Evolutionary conservation across 345 rosid genomes (phyloP).

Genomic region (Brassica nigra): DNA sequence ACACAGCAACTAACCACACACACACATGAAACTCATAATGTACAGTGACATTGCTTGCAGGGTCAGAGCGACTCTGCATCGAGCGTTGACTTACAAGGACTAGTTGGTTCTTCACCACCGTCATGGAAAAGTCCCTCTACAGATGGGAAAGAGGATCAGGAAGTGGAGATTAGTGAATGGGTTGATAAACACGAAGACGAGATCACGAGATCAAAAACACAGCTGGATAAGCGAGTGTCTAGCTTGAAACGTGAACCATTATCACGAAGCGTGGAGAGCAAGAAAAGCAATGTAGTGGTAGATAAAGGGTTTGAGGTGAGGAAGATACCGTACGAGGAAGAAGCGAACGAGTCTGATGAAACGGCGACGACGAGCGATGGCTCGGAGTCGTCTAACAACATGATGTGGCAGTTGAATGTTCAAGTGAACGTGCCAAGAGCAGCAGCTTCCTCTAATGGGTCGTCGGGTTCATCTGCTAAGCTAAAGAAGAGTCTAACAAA

Average conservation of each 20-base stretch:
- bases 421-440: conserved; percentile 62
- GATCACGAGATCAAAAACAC: conserved; percentile 37
- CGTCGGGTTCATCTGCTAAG: conserved; percentile 44
- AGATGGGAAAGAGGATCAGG: conserved; percentile 52
- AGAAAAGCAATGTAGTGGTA: conserved; percentile 34
- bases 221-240: conserved; percentile 23
- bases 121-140: conserved; percentile 47
- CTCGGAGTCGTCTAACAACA: conserved; percentile 67
- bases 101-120: conserved; percentile 73
- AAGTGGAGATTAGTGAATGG: conserved; percentile 49
- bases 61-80: conserved; percentile 49
- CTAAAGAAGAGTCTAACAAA: conserved; percentile 56
- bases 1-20: background rate
- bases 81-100: conserved; percentile 71
- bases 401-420: conserved; percentile 62
- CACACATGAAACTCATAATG: conserved; percentile 18
- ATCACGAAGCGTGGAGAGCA: background rate
- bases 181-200: conserved; percentile 47
- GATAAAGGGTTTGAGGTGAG: conserved; percentile 52
- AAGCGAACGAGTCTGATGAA: conserved; percentile 61
- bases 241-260: conserved; percentile 32
- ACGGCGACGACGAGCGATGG: conserved; percentile 61
- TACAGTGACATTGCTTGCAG: conserved; percentile 39
- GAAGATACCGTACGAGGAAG: conserved; percentile 41
- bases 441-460: conserved; percentile 36